Evolutionary conservation across 2,329 filamentous ascomycete species (phyloP).

Genomic region (Keithomyces neogunnii): DNA sequence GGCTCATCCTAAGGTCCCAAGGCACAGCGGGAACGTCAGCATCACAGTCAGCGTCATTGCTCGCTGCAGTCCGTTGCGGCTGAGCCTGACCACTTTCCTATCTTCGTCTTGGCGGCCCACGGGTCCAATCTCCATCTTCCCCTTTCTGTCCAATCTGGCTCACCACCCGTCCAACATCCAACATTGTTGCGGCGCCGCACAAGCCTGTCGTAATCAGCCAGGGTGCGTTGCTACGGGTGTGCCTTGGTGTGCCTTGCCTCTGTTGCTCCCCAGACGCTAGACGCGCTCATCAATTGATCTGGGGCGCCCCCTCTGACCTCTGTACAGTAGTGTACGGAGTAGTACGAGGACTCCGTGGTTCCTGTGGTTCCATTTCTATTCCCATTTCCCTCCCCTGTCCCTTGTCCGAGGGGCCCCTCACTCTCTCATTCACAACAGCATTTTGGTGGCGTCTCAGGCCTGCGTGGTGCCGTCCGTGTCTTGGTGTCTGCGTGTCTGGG

Average conservation of each 20-base stretch:
- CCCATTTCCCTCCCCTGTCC: neutral
- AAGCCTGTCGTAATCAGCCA: constrained; percentile 5
- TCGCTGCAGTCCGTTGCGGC: neutral
- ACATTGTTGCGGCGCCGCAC: constrained; percentile 2
- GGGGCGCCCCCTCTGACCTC: too few species aligned
- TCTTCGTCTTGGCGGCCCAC: neutral
- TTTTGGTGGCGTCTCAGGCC: neutral
- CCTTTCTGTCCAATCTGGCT: neutral
- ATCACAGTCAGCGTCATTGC: neutral
- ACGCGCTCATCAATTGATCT: too few species aligned
- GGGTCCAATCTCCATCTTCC: neutral
- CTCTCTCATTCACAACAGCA: neutral
- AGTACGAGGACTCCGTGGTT: neutral
- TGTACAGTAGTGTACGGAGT: too few species aligned
- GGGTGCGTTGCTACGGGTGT: constrained; percentile 1
- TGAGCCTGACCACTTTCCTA: neutral
- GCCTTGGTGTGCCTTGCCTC: neutral
- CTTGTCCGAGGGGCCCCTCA: neutral
- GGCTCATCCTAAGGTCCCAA: too few species aligned
- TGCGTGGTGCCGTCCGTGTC: neutral
- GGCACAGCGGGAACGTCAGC: neutral
- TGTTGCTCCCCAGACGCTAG: neutral
- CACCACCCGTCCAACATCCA: neutral
- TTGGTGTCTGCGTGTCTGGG: too few species aligned
- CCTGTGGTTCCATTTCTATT: neutral